Percentiles rank a stretch among this genome's conserved stretches.
phyloP scores from a whole-genome alignment of 2,329 filamentous ascomycete species.

The Penicillium sp. region DNA sequence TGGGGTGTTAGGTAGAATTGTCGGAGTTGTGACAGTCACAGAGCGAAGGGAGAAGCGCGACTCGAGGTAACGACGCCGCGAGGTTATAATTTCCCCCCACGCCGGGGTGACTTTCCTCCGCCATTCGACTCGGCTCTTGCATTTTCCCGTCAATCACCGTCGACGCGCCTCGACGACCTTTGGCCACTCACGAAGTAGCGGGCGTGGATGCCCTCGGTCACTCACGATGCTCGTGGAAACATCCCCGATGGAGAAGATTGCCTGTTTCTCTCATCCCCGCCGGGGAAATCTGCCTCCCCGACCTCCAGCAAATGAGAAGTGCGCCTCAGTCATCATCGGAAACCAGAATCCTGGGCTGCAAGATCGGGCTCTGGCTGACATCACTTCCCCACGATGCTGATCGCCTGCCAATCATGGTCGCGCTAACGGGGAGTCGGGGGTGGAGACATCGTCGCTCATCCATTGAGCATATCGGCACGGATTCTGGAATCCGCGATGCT shows the following conservation, averaged over 20 bases:
- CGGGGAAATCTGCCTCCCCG: too few species aligned
- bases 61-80: too few species aligned
- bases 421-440: background rate
- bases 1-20: too few species aligned
- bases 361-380: constrained; percentile 9
- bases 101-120: constrained; percentile 9
- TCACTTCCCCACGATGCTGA: constrained; percentile 10
- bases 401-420: background rate
- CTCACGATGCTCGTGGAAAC: too few species aligned
- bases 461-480: constrained; percentile 18
- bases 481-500: constrained; percentile 34
- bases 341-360: constrained; percentile 14
- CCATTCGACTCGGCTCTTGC: constrained; percentile 4
- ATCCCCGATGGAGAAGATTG: too few species aligned
- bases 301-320: too few species aligned
- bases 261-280: too few species aligned
- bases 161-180: background rate
- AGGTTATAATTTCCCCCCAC: constrained; percentile 10
- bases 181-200: background rate
- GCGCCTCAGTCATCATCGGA: constrained; percentile 12
- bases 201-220: too few species aligned
- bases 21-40: too few species aligned
- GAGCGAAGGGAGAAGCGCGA: constrained; percentile 1
- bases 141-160: constrained; percentile 24
- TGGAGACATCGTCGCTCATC: background rate